Evolutionary conservation across 345 rosid genomes (phyloP), one percentile per base, ranked within the genome.

Genomic region (Linum tenue): DNA sequence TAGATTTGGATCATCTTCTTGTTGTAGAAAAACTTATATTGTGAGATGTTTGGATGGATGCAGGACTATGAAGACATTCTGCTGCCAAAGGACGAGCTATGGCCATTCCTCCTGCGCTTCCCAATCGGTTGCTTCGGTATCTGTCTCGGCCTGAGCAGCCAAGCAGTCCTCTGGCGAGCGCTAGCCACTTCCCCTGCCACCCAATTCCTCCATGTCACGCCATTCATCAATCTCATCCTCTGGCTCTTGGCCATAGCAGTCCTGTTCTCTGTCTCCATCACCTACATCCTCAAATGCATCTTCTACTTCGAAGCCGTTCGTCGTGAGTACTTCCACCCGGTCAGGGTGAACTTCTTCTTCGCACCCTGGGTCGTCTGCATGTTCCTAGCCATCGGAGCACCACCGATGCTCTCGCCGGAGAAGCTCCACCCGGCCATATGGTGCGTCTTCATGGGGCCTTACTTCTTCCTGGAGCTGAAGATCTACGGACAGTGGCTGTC

Each of bases 291-390:
- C 70, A 94, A 88, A 76, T 85, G 95, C 77, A 80, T 86, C 65
- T 80, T 81, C 87, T 90, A 94, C 82, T 94, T 94, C 39, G 96
- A 90, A 74, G 99, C 96, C n/a, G 86, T 90, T 11, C 82, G 78
- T 75, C 75, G 99, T 77, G 99, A 94, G 72, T 90, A 87, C 69
- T 90, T 80, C 71, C 99, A 90, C 69, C 97, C 95, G 0, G 85
- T 94, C 40, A 77, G 97, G 42, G 83, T 94, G 76, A 88, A 90
- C 67, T 90, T 88, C 87, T 94, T 90, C 78, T 92, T 90, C 9
- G 97, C 98, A 44, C 99, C 95, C 0, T 92, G 99, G 96, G 95
- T 94, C 42, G 99, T 84, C 67, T 94, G 96, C 73, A 90, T 90
- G 96, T 86, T 94, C 80, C 73, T 94, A 44, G 91, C 95, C 75